phyloP scores from a whole-genome alignment of 148 eudicot species.

The Cornus suecica region DNA sequence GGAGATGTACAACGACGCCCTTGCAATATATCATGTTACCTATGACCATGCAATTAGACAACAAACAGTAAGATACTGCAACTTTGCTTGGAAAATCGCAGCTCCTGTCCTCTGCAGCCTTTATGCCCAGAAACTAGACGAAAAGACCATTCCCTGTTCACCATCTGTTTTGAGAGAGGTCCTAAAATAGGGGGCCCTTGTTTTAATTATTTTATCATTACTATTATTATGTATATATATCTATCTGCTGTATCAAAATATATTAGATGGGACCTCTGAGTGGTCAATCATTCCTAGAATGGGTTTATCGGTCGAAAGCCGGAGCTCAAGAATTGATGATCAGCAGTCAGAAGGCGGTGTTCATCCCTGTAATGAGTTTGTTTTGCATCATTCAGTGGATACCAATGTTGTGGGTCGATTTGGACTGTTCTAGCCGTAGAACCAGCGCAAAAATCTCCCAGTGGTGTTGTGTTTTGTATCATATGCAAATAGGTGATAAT shows the following conservation, averaged over 20 bases:
- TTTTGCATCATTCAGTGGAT: too few species aligned
- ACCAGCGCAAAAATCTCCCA: too few species aligned
- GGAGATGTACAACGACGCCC: conserved; percentile 48
- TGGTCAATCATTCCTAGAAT: too few species aligned
- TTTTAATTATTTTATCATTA: background rate
- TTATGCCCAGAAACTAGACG: conserved; percentile 17
- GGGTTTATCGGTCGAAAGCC: too few species aligned
- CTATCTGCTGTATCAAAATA: background rate
- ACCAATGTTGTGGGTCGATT: too few species aligned
- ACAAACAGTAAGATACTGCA: conserved; percentile 23
- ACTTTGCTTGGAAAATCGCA: conserved; percentile 77
- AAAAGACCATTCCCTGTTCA: conserved; percentile 22
- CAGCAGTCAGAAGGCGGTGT: too few species aligned
- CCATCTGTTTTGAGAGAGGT: conserved; percentile 39
- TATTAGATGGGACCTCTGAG: too few species aligned
- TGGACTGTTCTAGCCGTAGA: too few species aligned
- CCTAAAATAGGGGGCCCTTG: background rate
- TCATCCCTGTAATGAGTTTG: too few species aligned
- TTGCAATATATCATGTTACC: conserved; percentile 47
- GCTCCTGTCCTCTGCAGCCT: conserved; percentile 45
- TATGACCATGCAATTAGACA: conserved; percentile 37
- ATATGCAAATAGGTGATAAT: too few species aligned
- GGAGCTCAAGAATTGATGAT: too few species aligned
- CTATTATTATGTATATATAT: background rate
- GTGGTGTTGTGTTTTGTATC: too few species aligned